Conservation (phyloP, 2,329 filamentous ascomycete species). For the Aspergillus quadricinctus region DNA sequence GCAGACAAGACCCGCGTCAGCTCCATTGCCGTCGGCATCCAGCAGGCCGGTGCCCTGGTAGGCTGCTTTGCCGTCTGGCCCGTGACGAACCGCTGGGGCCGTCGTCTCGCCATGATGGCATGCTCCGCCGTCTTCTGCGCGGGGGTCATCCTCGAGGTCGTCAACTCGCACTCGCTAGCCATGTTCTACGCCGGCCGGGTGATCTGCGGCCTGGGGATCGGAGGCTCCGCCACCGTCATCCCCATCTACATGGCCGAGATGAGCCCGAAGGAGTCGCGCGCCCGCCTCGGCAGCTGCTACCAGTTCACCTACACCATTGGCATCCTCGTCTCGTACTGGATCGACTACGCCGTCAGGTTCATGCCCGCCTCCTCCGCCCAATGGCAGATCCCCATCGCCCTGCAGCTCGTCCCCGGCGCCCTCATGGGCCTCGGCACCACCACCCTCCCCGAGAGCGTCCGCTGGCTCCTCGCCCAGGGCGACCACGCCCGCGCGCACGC, state of each 20-base stretch:
- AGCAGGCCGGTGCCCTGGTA: constrained; percentile 51
- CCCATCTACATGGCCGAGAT: constrained; percentile 45
- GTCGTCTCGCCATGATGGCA: constrained; percentile 43
- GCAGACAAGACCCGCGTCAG: constrained; percentile 41
- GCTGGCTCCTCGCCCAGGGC: constrained; percentile 49
- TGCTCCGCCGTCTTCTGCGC: constrained; percentile 46
- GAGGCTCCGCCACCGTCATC: constrained; percentile 43
- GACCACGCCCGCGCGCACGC: constrained; percentile 44
- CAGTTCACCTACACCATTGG: constrained; percentile 50
- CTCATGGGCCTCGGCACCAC: constrained; percentile 48
- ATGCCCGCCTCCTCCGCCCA: constrained; percentile 34
- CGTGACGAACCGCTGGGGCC: constrained; percentile 44
- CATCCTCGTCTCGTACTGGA: constrained; percentile 52
- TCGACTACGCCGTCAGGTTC: constrained; percentile 44
- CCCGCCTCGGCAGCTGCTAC: constrained; percentile 49
- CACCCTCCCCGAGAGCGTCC: constrained; percentile 46
- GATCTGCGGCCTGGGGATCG: constrained; percentile 47
- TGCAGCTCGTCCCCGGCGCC: constrained; percentile 47
- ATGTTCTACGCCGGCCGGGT: constrained; percentile 47
- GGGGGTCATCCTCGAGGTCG: constrained; percentile 44
- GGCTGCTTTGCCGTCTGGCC: constrained; percentile 50
- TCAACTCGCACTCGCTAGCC: constrained; percentile 43
- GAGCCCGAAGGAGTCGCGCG: constrained; percentile 45
- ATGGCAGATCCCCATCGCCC: constrained; percentile 55
- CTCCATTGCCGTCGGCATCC: constrained; percentile 48